phyloP scores from a whole-genome alignment of 352 stramenopile species.

The Globisporangium sylvaticum region DNA sequence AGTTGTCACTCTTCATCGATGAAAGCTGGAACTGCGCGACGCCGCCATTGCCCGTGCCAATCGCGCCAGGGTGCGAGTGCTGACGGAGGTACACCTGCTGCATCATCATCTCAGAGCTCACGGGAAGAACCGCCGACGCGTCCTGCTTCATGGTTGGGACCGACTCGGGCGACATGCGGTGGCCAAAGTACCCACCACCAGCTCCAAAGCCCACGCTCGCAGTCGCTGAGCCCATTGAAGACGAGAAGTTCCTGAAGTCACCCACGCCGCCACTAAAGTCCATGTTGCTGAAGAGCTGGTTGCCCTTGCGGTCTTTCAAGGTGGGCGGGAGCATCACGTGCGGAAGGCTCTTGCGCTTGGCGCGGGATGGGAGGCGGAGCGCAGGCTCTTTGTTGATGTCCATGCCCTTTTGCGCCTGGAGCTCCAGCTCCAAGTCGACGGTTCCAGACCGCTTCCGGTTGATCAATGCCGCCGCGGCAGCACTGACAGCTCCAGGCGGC shows the following conservation, averaged over 20 bases:
- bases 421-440: slow-evolving; percentile 17
- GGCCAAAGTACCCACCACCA: slow-evolving; percentile 10
- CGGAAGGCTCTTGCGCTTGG: slow-evolving; percentile 44
- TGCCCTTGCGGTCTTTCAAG: slow-evolving; percentile 25
- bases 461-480: slow-evolving; percentile 4
- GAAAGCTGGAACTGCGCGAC: slow-evolving; percentile 2
- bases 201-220: background rate
- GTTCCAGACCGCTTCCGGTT: slow-evolving; percentile 17
- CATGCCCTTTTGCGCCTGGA: slow-evolving; percentile 9
- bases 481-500: slow-evolving; percentile 17
- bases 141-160: slow-evolving; percentile 23
- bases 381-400: slow-evolving; percentile 23
- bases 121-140: slow-evolving; percentile 26
- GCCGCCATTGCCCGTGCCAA: background rate
- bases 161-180: background rate
- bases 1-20: slow-evolving; percentile 12
- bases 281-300: slow-evolving; percentile 27
- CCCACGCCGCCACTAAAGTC: slow-evolving; percentile 7
- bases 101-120: slow-evolving; percentile 23
- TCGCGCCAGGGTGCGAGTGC: slow-evolving; percentile 15
- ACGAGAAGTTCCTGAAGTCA: slow-evolving; percentile 20
- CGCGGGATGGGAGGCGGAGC: slow-evolving; percentile 22
- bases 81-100: slow-evolving; percentile 27
- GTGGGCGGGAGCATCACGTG: slow-evolving; percentile 26
- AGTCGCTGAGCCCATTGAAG: background rate